Conservation (phyloP, 73 alveolate species). For the Tetrahymena borealis region DNA sequence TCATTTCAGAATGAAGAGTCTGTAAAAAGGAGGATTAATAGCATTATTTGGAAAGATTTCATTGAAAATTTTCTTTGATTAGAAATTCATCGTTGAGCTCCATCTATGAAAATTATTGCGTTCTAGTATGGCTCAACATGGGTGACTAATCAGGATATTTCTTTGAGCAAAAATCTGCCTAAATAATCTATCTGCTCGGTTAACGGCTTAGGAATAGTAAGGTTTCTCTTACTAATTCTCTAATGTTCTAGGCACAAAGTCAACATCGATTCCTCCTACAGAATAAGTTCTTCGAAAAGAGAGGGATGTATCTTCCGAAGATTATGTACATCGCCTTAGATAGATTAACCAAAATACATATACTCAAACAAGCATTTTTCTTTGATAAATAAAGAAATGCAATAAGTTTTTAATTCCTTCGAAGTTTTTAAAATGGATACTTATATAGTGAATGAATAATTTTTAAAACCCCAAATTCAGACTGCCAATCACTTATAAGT, state of each 20-base stretch:
- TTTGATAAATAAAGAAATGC: background rate
- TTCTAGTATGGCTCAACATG: background rate
- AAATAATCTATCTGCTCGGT: background rate
- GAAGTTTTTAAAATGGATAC: background rate
- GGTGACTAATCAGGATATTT: background rate
- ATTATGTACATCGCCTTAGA: background rate
- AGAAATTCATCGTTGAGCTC: background rate
- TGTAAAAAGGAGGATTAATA: background rate
- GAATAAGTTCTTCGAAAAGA: background rate
- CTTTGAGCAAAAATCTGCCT: background rate
- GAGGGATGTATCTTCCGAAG: background rate
- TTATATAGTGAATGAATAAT: background rate
- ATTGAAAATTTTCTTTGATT: background rate
- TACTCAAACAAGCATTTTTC: background rate
- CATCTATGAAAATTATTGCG: background rate
- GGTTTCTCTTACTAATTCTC: background rate
- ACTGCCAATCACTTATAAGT: background rate
- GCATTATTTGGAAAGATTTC: background rate
- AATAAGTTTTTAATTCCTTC: background rate
- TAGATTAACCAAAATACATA: background rate
- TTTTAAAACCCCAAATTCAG: background rate
- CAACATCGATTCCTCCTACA: background rate
- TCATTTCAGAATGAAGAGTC: background rate
- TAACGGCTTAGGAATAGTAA: background rate
- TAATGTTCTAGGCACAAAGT: background rate